Percentiles rank a stretch among this genome's conserved stretches.
phyloP scores from a whole-genome alignment of 2,329 filamentous ascomycete genomes.

The Graphilbum sp. region DNA sequence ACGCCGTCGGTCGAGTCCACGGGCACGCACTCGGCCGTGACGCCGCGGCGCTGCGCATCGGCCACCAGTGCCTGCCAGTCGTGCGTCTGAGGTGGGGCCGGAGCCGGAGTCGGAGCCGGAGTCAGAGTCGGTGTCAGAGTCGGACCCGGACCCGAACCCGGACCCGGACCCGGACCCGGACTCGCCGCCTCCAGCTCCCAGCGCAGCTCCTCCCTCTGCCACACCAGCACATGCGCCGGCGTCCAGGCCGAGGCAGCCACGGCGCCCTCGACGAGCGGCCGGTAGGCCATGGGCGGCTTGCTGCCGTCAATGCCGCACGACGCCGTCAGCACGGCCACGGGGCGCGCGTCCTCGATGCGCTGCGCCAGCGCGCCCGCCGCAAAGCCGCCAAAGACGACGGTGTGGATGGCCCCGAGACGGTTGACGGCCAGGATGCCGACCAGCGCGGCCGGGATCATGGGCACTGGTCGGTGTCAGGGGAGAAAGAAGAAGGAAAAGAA shows the following conservation, averaged over 20 bases:
- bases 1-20: conserved; percentile 62
- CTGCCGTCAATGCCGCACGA: conserved; percentile 82
- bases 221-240: conserved; percentile 57
- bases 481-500: too few relatives aligned
- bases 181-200: conserved; percentile 51
- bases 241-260: conserved; percentile 52
- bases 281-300: conserved; percentile 67
- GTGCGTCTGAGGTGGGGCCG: too few relatives aligned
- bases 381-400: conserved; percentile 89
- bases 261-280: conserved; percentile 59
- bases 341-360: conserved; percentile 68
- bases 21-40: conserved; percentile 60
- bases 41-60: conserved; percentile 48
- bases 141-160: too few relatives aligned
- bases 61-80: conserved; percentile 60
- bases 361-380: conserved; percentile 68
- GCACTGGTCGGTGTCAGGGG: conserved; percentile 39
- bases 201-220: conserved; percentile 62
- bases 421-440: conserved; percentile 71
- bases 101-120: too few relatives aligned
- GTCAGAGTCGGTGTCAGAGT: too few relatives aligned
- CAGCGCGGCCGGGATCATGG: conserved; percentile 85
- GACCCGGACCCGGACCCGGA: too few relatives aligned
- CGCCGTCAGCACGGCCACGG: conserved; percentile 65
- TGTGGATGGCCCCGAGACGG: conserved; percentile 73